phyloP scores from a whole-genome alignment of 2,329 filamentous ascomycete genomes.

The Huntiella moniliformis region DNA sequence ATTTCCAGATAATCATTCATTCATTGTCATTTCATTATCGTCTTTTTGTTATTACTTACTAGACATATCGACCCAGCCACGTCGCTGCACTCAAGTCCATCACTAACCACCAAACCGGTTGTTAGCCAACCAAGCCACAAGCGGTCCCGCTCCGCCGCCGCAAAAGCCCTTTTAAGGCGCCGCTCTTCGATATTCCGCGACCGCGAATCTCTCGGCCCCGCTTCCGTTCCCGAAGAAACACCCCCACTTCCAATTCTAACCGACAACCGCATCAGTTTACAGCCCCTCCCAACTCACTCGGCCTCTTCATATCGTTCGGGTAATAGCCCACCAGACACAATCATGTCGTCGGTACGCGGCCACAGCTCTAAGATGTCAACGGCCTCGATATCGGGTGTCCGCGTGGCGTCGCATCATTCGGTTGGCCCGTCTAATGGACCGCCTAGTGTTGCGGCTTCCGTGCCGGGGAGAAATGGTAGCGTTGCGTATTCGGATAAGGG shows the following conservation, averaged over 20 bases:
- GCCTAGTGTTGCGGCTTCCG: conserved; percentile 16
- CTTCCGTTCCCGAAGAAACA: conserved; percentile 5
- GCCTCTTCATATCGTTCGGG: no score
- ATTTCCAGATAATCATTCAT: neutral
- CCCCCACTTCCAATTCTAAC: conserved; percentile 5
- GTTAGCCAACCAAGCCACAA: conserved; percentile 1
- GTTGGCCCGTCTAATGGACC: conserved; percentile 18
- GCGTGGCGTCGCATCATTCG: conserved; percentile 22
- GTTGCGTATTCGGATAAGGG: conserved; percentile 22
- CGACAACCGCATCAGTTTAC: conserved; percentile 5
- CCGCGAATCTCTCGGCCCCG: neutral
- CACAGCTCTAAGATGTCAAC: conserved; percentile 30
- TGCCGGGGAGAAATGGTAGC: conserved; percentile 12
- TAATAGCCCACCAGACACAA: conserved; percentile 1
- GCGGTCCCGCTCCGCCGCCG: conserved; percentile 9
- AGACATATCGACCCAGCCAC: no score
- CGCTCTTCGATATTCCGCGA: conserved; percentile 6
- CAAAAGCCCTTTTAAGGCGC: conserved; percentile 10
- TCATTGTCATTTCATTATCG: neutral
- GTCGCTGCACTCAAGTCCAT: neutral
- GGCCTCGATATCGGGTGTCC: conserved; percentile 22
- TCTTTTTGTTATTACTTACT: neutral
- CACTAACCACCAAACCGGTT: neutral
- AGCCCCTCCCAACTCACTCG: conserved; percentile 3
- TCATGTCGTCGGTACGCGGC: conserved; percentile 18